These are phyloP conservation scores for Dendrocalamus sinicus DNA, from an alignment of 176 grass and related monocot species.

Conservation along the genomic window DNA sequence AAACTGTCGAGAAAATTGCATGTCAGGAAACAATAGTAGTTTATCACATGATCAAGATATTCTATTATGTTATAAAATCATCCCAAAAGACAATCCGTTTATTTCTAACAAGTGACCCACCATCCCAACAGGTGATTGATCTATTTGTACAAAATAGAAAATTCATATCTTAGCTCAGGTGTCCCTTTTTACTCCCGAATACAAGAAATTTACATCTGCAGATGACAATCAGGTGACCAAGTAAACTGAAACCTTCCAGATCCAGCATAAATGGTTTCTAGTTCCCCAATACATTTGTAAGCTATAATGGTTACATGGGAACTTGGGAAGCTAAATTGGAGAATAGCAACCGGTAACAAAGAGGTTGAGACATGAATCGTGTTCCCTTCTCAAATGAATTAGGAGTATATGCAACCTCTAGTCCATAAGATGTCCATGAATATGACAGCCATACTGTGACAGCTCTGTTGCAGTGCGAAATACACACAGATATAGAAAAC, in stretches of 20 bases:
- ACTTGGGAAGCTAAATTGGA: neutral
- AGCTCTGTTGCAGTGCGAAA: neutral
- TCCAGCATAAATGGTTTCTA: neutral
- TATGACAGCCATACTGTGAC: neutral
- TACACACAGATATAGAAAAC: neutral
- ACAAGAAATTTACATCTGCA: neutral
- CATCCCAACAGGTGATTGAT: neutral
- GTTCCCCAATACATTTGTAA: neutral
- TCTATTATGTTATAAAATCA: neutral
- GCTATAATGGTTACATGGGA: neutral
- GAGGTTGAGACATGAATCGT: neutral
- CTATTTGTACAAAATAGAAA: neutral
- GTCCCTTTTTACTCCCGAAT: neutral
- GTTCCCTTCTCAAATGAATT: neutral
- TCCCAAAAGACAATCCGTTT: neutral
- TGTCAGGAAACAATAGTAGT: neutral
- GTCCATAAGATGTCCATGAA: neutral
- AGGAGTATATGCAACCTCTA: neutral
- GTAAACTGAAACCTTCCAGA: neutral
- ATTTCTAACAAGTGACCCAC: neutral
- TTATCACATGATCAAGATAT: neutral
- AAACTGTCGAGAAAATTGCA: neutral
- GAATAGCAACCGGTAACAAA: neutral
- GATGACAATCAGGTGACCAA: neutral
- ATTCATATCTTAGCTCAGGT: neutral